Base-by-base conservation (phyloP, 2,329 filamentous ascomycete genomes). In the Aspergillus uvarum region DNA sequence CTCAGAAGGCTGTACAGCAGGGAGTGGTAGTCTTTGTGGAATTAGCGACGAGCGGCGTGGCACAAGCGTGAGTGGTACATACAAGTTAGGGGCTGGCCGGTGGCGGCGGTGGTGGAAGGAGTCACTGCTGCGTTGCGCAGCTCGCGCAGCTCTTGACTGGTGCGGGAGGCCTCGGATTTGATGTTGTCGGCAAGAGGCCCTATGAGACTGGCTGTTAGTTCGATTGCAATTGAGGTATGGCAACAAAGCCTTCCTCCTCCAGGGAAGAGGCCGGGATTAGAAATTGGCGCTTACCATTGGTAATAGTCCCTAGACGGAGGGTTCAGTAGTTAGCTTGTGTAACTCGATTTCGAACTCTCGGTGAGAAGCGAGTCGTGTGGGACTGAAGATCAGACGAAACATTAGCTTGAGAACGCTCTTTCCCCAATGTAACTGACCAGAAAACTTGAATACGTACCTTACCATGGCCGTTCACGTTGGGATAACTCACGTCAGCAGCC, bases 1-100 rank as follows among this genome's bases (percentile, higher is more conserved):
- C 85, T 87, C 68, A 89, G 73, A 51, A 88, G 80, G 67, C 83
- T 85, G 76, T 88, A 88, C 76, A 89, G 83, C 77, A 87, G 79
- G 67, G 85, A 87, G 75, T 88, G 86, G 76, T 88, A 88, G 75
- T 86, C 82, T 84, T 58, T 55, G 19, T n/a, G 21, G 57, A 10
- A 56, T 72, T 56, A 69, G 65, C 54, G 52, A 56, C 19, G 16
- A 38, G 51, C 58, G 44, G 26, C 12, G 42, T 47, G 50, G 44
- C 49, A 51, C n/a, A 26, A 47, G 47, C 14, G 29, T 42, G 42
- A 4, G 48, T 32, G 7, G 26, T 31, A 74, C 82, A 59, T 80
- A 84, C 82, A 84, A 58, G 86, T 88, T 73, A 88, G 76, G 64
- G 84, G 81, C 73, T 88, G 86, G 65, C 85, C 85, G 66, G 83